Conservation (phyloP, 164 flowering plant genomes). For the Euptelea pleiosperma region DNA sequence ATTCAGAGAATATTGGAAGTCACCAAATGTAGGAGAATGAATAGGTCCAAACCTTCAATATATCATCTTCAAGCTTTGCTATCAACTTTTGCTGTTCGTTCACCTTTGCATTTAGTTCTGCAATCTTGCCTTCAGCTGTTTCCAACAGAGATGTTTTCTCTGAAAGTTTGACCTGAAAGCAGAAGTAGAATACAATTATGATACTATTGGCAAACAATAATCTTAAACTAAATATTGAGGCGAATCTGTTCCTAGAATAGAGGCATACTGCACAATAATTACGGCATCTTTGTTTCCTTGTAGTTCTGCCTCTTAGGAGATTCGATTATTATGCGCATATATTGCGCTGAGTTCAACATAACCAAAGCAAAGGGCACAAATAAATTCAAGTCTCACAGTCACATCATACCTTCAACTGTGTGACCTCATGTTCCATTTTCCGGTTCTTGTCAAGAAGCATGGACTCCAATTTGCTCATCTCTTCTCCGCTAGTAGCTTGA, state of each 20-base stretch:
- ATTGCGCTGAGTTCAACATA: no score
- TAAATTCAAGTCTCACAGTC: background rate
- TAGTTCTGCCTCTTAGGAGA: no score
- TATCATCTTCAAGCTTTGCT: slow-evolving; percentile 96
- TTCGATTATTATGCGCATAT: no score
- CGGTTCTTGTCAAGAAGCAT: slow-evolving; percentile 95
- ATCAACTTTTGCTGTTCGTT: slow-evolving; percentile 83
- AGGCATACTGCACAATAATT: background rate
- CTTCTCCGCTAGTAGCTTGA: slow-evolving; percentile 90
- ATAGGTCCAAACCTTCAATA: slow-evolving; percentile 62
- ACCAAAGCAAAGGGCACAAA: background rate
- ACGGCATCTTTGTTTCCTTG: background rate
- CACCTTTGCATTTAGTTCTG: slow-evolving; percentile 62
- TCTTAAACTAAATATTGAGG: background rate
- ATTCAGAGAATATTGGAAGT: background rate
- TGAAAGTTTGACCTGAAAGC: slow-evolving; percentile 72
- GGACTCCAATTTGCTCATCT: slow-evolving; percentile 96
- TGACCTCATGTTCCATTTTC: slow-evolving; percentile 94
- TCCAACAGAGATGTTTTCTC: slow-evolving; percentile 76
- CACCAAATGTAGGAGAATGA: background rate
- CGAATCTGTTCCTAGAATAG: slow-evolving; percentile 1
- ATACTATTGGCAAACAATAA: background rate
- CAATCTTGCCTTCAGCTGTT: slow-evolving; percentile 64
- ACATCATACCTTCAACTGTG: slow-evolving; percentile 79
- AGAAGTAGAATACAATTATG: background rate